Evolutionary conservation across 2,329 filamentous ascomycete species (phyloP), one percentile per base, ranked within the genome.

Genomic region (Alternaria atra): DNA sequence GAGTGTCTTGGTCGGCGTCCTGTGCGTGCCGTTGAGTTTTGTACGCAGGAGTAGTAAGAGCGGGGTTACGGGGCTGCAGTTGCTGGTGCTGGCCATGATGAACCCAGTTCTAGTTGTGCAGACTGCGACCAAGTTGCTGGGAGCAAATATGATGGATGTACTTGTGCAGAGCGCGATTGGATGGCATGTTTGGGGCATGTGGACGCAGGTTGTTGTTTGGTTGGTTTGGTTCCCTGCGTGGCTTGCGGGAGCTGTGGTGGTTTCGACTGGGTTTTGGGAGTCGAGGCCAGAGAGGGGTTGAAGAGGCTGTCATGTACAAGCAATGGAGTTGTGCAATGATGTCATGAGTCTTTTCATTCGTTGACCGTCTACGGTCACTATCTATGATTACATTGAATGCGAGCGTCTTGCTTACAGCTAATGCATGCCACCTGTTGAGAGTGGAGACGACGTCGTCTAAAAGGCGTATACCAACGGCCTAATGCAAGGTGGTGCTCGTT

Each of bases 171-270:
- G 92, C 1, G 92, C 91, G 5, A 93, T 95, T 75, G 93, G 91
- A 0, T 97, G 93, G 93, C 87, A 92, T 73, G 89, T 97, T 12
- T 93, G 90, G 87, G 92, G 93, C 1, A 88, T 95, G 85, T 96
- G 93, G 82, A 96, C 93, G 1, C 90, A 92, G 61, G 88, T 97
- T 17, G 88, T 96, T 10, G 86, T 97, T n/a, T 97, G 93, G 92
- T 91, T 93, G 75, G 89, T 97, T 43, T 97, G 94, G 94, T 95
- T 93, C 91, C 94, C 94, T 0, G 93, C 92, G 7, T 97, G 94
- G 94, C 78, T 95, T 37, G 86, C 89, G 6, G 91, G 82, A 15
- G 63, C 61, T 10, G 68, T 74, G 27, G 70, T 79, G 39, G 73
- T 77, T 46, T 72, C 67, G 4, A 61, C 64, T 29, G 74, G 74